phyloP scores from a whole-genome alignment of 331 rosid species.

The Dryas integrifolia region DNA sequence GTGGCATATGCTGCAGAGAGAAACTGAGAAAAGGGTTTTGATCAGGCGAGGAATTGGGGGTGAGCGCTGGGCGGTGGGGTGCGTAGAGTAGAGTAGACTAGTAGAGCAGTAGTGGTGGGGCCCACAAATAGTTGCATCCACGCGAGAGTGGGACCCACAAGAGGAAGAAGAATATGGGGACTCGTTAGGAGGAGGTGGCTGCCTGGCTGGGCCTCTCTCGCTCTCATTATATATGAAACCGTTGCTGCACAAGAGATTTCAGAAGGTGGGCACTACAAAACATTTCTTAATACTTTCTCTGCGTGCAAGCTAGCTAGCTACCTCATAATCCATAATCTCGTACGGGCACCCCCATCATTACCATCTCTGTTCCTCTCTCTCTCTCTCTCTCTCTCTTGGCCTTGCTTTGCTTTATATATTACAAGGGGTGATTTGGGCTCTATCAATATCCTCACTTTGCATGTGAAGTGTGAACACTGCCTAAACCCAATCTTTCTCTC shows the following conservation, averaged over 20 bases:
- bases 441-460: slow-evolving; percentile 8
- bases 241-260: slow-evolving; percentile 38
- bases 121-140: slow-evolving; percentile 59
- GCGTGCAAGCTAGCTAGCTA: slow-evolving; percentile 52
- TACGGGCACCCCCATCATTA: slow-evolving; percentile 49
- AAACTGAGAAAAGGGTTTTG: neutral
- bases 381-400: slow-evolving; percentile 10
- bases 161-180: neutral
- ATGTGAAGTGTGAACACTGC: slow-evolving; percentile 9
- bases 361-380: slow-evolving; percentile 10
- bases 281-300: slow-evolving; percentile 45
- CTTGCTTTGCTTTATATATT: slow-evolving; percentile 10
- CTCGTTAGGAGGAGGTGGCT: neutral
- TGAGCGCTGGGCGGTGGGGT: neutral
- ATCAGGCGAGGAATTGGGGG: neutral
- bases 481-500: neutral
- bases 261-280: slow-evolving; percentile 1
- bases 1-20: neutral
- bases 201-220: too few species aligned
- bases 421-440: neutral
- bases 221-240: slow-evolving; percentile 37
- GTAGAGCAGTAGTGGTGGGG: slow-evolving; percentile 14
- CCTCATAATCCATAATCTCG: slow-evolving; percentile 34
- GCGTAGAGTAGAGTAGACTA: too few species aligned
- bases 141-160: slow-evolving; percentile 55